Evolutionary conservation across 768 basidiomycete species (phyloP).

Genomic region (Boletus rufocinnamomeus): DNA sequence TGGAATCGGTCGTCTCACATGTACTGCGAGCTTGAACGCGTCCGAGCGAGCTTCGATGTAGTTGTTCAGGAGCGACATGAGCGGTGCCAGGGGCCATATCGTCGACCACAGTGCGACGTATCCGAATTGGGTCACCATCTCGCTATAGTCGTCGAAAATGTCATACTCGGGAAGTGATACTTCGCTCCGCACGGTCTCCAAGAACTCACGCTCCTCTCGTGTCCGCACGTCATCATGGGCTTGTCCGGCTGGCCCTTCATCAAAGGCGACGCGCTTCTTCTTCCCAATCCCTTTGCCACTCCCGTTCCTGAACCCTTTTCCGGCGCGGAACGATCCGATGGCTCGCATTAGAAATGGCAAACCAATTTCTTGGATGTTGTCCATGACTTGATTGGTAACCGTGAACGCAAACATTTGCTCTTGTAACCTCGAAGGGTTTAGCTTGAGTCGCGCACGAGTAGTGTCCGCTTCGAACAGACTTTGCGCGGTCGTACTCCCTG

Average conservation of each 20-base stretch:
- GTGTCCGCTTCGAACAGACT: slow-evolving; percentile 54
- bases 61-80: slow-evolving; percentile 91
- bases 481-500: slow-evolving; percentile 18
- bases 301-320: slow-evolving; percentile 38
- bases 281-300: slow-evolving; percentile 28
- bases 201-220: slow-evolving; percentile 72
- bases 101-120: slow-evolving; percentile 91
- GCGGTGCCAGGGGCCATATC: slow-evolving; percentile 91
- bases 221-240: slow-evolving; percentile 34
- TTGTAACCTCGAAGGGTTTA: slow-evolving; percentile 70
- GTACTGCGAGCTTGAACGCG: slow-evolving; percentile 91
- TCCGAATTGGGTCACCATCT: slow-evolving; percentile 97
- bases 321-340: slow-evolving; percentile 50
- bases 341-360: slow-evolving; percentile 76
- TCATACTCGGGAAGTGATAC: slow-evolving; percentile 79
- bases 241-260: slow-evolving; percentile 51
- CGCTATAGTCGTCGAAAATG: slow-evolving; percentile 85
- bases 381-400: slow-evolving; percentile 85
- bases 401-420: slow-evolving; percentile 94
- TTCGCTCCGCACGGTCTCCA: slow-evolving; percentile 77
- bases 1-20: slow-evolving; percentile 82
- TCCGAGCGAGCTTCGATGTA: slow-evolving; percentile 89
- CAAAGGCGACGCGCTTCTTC: slow-evolving; percentile 74
- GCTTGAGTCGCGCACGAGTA: slow-evolving; percentile 52
- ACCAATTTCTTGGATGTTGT: slow-evolving; percentile 76